Evolutionary conservation across 441 rosid genomes (phyloP), one percentile per base, ranked within the genome.

Genomic region (Bocquillonia castaneifolia): DNA sequence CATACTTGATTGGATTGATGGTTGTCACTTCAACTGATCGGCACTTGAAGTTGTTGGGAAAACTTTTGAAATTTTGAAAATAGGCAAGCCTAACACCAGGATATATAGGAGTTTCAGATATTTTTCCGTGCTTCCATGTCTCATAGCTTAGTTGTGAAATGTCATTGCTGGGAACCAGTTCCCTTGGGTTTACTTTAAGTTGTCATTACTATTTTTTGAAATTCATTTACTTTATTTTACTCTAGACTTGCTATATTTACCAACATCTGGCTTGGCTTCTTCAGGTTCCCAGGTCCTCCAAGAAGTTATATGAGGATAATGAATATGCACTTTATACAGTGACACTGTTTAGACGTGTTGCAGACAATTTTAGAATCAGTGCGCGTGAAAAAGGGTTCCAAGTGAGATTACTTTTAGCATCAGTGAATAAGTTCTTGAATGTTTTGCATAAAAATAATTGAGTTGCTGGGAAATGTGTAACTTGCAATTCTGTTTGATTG

Each of bases 321-420:
- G 99, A 95, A 81, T 92, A 90, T 80, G 98, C 99, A 50, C 96
- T 90, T 69, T 90, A 87, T 78, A 90, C 95, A 6, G 98, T 90
- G 39, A 83, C 86, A 20, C 88, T 92, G 68, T 95, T 95, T 75
- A 75, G 72, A 28, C 96, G 96, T n/a, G 92, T 84, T 76, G 96
- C 97, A 59, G 99, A 95, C 80, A 95, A 86, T 76, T 95, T 85
- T 79, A 85, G 85, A 81, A 82, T 78, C 26, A 73, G 72, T 78
- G 85, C 97, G 48, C 91, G 96, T 28, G 98, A 90, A 59, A 89
- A 81, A 76, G 95, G 97, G 37, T 89, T 79, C 81, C 98, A 95
- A 81, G 99, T 95, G 83, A 83, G 94, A 82, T 58, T 42, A 28
- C 64, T 39, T 13, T 52, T 18, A n/a, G 23, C 6, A 59, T 73